Evolutionary conservation across 768 basidiomycete genomes (phyloP).

Genomic region (Russula griseocarnosa): DNA sequence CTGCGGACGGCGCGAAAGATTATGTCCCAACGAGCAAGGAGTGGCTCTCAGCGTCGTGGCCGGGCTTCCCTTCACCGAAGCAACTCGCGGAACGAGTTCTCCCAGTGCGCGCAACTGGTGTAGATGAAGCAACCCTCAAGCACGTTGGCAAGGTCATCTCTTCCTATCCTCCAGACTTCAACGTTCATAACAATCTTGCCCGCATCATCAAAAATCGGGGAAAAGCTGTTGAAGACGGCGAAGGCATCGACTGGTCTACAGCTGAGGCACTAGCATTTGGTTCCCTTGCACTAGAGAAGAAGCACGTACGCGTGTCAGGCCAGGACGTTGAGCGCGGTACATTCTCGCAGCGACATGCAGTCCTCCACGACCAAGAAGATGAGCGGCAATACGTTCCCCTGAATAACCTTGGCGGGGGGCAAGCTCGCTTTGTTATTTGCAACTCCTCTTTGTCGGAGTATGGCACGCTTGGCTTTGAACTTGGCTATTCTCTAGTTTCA

Average conservation of each 20-base stretch:
- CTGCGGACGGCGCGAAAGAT: conserved; percentile 89
- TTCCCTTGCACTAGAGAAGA: conserved; percentile 85
- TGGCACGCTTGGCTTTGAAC: conserved; percentile 92
- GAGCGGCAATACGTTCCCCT: conserved; percentile 88
- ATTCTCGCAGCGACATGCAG: conserved; percentile 96
- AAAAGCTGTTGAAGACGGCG: conserved; percentile 87
- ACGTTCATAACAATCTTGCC: conserved; percentile 86
- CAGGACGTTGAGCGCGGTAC: conserved; percentile 99
- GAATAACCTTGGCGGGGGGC: conserved; percentile 80
- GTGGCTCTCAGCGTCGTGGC: conserved; percentile 98
- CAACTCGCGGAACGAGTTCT: conserved; percentile 89
- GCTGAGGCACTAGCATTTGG: conserved; percentile 98
- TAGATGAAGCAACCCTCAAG: conserved; percentile 69
- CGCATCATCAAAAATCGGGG: conserved; percentile 86
- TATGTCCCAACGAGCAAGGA: conserved; percentile 93
- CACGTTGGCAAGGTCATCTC: conserved; percentile 86
- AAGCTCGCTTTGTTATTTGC: conserved; percentile 92
- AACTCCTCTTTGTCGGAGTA: conserved; percentile 97
- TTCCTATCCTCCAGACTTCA: conserved; percentile 79
- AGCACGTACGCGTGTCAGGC: conserved; percentile 91
- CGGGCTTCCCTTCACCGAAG: conserved; percentile 96
- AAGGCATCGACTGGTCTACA: conserved; percentile 95
- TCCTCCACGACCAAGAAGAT: conserved; percentile 92
- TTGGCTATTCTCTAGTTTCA: conserved; percentile 97
- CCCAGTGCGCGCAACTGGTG: conserved; percentile 85